A percentile compares a stretch with the other conserved stretches of the same genome.
Conservation (phyloP, 352 stramenopile genomes). For the Globisporangium uncinulatum region DNA sequence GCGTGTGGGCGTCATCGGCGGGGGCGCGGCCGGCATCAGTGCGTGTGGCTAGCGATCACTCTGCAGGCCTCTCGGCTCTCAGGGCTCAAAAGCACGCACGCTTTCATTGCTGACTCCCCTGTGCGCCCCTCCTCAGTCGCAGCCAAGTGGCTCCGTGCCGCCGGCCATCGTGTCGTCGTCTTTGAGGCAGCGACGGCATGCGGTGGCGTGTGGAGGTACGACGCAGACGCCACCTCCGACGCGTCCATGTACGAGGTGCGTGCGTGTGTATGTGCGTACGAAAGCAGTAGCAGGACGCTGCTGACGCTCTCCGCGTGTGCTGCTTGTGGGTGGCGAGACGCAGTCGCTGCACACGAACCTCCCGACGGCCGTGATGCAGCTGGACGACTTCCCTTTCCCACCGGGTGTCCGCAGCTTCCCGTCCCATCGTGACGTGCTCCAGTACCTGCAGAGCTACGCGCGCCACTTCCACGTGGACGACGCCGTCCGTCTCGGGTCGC, state of each 20-base stretch:
- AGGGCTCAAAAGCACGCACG: background rate
- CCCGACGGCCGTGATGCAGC: constrained; percentile 74
- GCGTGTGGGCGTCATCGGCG: constrained; percentile 65
- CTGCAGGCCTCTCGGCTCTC: background rate
- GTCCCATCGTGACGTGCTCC: constrained; percentile 52
- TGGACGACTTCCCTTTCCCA: constrained; percentile 65
- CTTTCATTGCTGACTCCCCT: background rate
- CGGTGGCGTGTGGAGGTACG: constrained; percentile 81
- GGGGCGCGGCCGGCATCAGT: constrained; percentile 73
- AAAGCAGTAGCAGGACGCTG: background rate
- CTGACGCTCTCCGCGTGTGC: background rate
- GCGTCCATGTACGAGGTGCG: constrained; percentile 69
- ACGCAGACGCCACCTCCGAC: constrained; percentile 33
- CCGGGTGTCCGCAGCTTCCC: constrained; percentile 45
- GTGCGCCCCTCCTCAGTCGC: constrained; percentile 33
- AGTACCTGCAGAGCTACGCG: constrained; percentile 68
- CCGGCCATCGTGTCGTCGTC: constrained; percentile 59
- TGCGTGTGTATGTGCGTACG: background rate
- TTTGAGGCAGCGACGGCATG: constrained; percentile 60
- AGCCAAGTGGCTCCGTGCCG: constrained; percentile 60
- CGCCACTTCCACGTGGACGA: constrained; percentile 44
- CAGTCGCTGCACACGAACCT: constrained; percentile 80
- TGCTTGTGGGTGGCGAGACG: background rate
- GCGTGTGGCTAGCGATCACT: constrained; percentile 14
- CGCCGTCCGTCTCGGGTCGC: constrained; percentile 41